Evolutionary conservation across 106 monocot genomes (phyloP), one percentile per base, ranked within the genome.

Genomic region (Dactylorhiza incarnata): DNA sequence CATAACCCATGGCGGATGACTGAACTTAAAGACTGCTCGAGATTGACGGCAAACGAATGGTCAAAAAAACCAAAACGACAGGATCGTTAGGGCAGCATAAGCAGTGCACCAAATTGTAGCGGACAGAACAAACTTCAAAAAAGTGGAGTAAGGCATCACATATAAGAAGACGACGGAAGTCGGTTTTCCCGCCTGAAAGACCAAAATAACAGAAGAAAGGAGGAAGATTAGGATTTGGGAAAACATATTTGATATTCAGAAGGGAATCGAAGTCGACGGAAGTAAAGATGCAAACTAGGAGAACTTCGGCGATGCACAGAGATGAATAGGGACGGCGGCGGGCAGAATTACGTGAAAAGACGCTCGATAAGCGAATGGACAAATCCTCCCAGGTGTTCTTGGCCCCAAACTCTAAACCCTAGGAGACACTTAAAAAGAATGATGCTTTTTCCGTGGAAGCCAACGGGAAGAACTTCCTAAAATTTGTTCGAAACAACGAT

Each of bases 1-100:
- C 95, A 68, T 84, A 96, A 23, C 95, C 89, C 95, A 96, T 96
- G 17, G 45, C 17, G 14, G 14, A 68, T 68, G 10, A 14, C 49
- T 43, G 46, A 75, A 78, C 23, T 80, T 43, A 77, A 23, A 47
- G 51, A 14, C 69, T 23, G 61, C 22, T 14, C 48, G 45, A 53
- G 3, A 48, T 26, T 11, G 11, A 51, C 19, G 16, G 6, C 20
- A 14, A 51, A 61, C 55, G 17, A 15, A 56, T 73, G 67, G 63
- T 73, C 68, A 81, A 63, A 77, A 25, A 10, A 61, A 46, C 11
- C 63, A 29, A 70, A 80, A 72, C 19, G 55, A 19, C 29, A 78
- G 58, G 23, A 87, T 20, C 8, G 75, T 73, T 48, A 80, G 15
- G 58, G 76, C 80, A 47, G 70, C 72, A 59, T 84, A 86, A 6